phyloP scores from a whole-genome alignment of 371 early-diverging fungal species.

The Syncephalastrum contaminatum region DNA sequence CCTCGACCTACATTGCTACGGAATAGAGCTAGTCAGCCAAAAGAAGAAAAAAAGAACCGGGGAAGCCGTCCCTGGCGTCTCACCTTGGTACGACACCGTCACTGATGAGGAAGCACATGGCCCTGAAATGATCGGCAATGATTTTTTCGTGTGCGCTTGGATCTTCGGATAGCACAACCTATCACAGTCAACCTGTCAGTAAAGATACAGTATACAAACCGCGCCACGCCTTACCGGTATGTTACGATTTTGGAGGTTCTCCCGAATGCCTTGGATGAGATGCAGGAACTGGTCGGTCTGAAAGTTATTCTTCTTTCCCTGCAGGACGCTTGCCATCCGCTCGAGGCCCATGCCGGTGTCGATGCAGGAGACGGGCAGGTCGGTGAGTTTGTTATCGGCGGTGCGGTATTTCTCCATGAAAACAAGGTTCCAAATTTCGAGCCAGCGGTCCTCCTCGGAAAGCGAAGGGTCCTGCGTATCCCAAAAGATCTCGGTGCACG shows the following conservation, averaged over 20 bases:
- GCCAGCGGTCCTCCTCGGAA: slow-evolving; percentile 57
- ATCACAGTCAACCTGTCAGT: neutral
- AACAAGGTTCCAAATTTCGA: slow-evolving; percentile 87
- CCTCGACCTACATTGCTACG: slow-evolving; percentile 70
- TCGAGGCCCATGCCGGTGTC: slow-evolving; percentile 88
- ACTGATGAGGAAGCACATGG: slow-evolving; percentile 70
- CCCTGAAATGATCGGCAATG: slow-evolving; percentile 74
- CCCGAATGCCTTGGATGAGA: slow-evolving; percentile 46
- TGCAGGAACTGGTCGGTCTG: slow-evolving; percentile 68
- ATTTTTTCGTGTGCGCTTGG: slow-evolving; percentile 62
- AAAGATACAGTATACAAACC: neutral
- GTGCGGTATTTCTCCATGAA: slow-evolving; percentile 75
- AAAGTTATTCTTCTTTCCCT: slow-evolving; percentile 66
- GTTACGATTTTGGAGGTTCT: slow-evolving; percentile 34
- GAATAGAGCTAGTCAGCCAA: neutral
- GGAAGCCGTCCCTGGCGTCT: neutral
- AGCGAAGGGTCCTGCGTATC: slow-evolving; percentile 59
- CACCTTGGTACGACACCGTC: slow-evolving; percentile 80
- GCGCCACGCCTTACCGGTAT: slow-evolving; percentile 22
- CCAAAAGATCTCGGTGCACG: slow-evolving; percentile 84
- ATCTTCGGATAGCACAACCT: slow-evolving; percentile 25
- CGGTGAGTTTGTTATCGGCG: slow-evolving; percentile 52
- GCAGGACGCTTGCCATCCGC: slow-evolving; percentile 64
- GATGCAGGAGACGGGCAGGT: slow-evolving; percentile 64
- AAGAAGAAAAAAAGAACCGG: too few species aligned